Conservation (phyloP, 2,329 filamentous ascomycete genomes). For the Atkinsonella texensis region DNA sequence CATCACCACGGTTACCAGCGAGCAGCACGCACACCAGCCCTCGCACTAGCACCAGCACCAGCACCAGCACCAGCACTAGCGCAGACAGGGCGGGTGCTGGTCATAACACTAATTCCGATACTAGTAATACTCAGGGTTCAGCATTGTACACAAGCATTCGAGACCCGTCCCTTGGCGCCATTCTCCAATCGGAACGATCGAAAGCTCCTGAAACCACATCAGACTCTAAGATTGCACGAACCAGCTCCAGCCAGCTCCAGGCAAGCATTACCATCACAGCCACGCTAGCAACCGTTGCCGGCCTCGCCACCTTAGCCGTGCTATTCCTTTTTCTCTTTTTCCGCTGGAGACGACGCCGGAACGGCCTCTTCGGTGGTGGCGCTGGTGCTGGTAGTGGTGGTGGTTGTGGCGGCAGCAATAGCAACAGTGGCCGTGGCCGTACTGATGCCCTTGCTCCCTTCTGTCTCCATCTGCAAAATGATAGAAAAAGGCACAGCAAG, state of each 20-base stretch:
- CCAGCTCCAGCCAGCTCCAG: background rate
- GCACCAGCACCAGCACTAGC: no score
- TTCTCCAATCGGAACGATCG: background rate
- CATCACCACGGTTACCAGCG: background rate
- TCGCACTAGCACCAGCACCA: no score
- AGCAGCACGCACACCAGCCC: background rate
- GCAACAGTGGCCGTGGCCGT: background rate
- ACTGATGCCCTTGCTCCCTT: background rate
- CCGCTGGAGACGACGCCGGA: background rate
- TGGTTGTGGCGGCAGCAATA: background rate
- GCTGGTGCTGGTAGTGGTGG: background rate
- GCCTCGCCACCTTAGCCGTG: background rate
- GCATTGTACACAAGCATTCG: constrained; percentile 1
- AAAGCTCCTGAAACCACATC: background rate
- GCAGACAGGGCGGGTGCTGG: background rate
- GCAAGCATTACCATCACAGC: background rate
- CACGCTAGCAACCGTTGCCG: background rate
- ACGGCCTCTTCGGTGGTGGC: background rate
- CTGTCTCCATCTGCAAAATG: background rate
- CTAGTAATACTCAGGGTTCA: background rate
- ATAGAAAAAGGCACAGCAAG: background rate
- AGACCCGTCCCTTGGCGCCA: background rate
- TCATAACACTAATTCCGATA: background rate
- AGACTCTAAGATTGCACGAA: background rate
- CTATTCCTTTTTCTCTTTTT: background rate